phyloP scores from a whole-genome alignment of 371 early-diverging fungal genomes.

The Apophysomyces elegans region DNA sequence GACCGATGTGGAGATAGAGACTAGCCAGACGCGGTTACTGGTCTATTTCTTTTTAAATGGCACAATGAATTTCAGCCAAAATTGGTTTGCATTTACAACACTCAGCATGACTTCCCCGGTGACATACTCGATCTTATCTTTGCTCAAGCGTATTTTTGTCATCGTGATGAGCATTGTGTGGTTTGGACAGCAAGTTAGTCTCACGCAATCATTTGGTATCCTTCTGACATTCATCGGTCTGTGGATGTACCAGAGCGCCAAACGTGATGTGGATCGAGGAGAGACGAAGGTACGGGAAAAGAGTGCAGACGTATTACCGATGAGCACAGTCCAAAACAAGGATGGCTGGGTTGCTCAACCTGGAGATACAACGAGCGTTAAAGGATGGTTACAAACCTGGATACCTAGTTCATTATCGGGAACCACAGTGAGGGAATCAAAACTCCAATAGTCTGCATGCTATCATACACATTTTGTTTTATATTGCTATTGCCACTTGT shows the following conservation, averaged over 20 bases:
- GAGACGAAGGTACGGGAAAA: conserved; percentile 37
- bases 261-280: conserved; percentile 55
- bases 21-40: conserved; percentile 25
- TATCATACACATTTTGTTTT: conserved; percentile 41
- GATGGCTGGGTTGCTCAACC: background rate
- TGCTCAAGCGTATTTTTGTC: conserved; percentile 90
- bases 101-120: conserved; percentile 81
- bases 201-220: conserved; percentile 77
- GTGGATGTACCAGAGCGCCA: conserved; percentile 84
- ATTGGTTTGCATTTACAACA: conserved; percentile 80
- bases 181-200: conserved; percentile 76
- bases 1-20: background rate
- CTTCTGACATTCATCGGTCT: conserved; percentile 82
- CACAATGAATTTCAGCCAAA: conserved; percentile 79
- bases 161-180: conserved; percentile 85
- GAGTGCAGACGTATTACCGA: conserved; percentile 25
- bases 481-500: background rate
- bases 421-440: background rate
- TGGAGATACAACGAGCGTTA: background rate
- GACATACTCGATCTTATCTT: conserved; percentile 86
- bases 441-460: conserved; percentile 30
- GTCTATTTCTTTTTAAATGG: conserved; percentile 78
- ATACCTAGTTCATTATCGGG: background rate
- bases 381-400: background rate
- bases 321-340: background rate